Percentiles rank a stretch among this genome's conserved stretches.
These are phyloP conservation scores for Sphagnum magellanicum DNA, from an alignment of 228 moss, liverwort and hornwort genomes.

Conservation along the genomic window DNA sequence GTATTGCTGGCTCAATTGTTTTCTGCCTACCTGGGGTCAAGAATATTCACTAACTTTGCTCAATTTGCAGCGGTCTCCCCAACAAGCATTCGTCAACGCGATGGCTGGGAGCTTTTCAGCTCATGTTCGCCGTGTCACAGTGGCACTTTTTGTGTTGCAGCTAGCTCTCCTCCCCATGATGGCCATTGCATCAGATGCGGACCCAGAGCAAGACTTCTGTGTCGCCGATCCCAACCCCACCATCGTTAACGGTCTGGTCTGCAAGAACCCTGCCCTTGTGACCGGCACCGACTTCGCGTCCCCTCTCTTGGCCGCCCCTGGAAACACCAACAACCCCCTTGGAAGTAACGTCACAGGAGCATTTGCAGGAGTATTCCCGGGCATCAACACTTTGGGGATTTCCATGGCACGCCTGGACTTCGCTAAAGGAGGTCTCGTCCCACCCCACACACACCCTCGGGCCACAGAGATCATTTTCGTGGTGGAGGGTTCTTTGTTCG, in stretches of 20 bases:
- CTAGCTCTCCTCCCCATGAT: neutral
- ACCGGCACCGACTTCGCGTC: neutral
- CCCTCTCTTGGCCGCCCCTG: neutral
- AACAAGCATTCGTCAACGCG: no score
- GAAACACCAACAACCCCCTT: neutral
- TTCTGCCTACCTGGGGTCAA: no score
- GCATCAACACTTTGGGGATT: constrained; percentile 4
- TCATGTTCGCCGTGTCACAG: no score
- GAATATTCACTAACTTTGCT: no score
- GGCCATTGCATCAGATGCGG: constrained; percentile 3
- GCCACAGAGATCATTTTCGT: constrained; percentile 20
- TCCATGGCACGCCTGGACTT: neutral
- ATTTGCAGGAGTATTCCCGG: neutral
- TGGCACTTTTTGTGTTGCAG: no score
- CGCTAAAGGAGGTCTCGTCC: constrained; percentile 2
- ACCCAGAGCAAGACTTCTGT: constrained; percentile 4
- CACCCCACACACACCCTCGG: constrained; percentile 17
- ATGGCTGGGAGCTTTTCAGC: no score
- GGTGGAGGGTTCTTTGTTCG: constrained; percentile 5
- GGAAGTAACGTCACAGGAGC: neutral
- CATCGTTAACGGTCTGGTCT: neutral
- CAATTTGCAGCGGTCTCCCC: no score
- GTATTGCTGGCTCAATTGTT: no score
- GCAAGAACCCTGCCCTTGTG: constrained; percentile 3
- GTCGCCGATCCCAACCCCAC: constrained; percentile 1